Evolutionary conservation across 1,139 yeast species (phyloP).

Genomic region (Kluyveromyces marxianus): DNA sequence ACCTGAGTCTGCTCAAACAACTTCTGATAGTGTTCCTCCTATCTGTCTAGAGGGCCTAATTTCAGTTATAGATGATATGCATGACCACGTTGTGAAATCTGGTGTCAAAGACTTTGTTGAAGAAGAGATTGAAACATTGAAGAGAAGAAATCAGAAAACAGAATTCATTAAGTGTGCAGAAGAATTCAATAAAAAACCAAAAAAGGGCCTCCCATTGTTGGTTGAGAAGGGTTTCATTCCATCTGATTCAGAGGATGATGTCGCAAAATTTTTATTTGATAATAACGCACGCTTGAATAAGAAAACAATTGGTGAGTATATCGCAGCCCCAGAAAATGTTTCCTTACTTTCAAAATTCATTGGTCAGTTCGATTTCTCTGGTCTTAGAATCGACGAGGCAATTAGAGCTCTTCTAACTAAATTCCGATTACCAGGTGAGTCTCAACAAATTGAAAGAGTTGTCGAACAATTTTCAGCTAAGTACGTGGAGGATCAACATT

Average conservation of each 20-base stretch:
- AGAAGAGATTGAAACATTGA: slow-evolving; percentile 17
- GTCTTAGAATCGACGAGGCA: slow-evolving; percentile 86
- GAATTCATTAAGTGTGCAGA: slow-evolving; percentile 70
- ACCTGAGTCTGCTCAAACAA: slow-evolving; percentile 68
- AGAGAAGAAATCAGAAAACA: slow-evolving; percentile 52
- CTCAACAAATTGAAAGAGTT: slow-evolving; percentile 90
- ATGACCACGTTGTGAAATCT: slow-evolving; percentile 42
- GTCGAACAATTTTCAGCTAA: slow-evolving; percentile 81
- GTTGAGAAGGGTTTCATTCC: slow-evolving; percentile 58
- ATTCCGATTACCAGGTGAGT: slow-evolving; percentile 93
- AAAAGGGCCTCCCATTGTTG: slow-evolving; percentile 60
- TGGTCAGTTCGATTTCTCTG: slow-evolving; percentile 63
- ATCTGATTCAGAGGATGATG: slow-evolving; percentile 48
- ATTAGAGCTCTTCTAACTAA: slow-evolving; percentile 71
- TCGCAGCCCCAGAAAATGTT: slow-evolving; percentile 68
- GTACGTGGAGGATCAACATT: slow-evolving; percentile 56
- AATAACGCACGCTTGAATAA: slow-evolving; percentile 81
- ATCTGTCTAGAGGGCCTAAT: slow-evolving; percentile 84
- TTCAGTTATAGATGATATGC: slow-evolving; percentile 60
- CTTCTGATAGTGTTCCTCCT: slow-evolving; percentile 89
- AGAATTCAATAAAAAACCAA: slow-evolving; percentile 69
- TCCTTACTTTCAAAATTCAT: slow-evolving; percentile 60
- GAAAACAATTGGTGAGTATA: slow-evolving; percentile 74
- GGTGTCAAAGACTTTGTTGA: slow-evolving; percentile 17
- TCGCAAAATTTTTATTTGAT: slow-evolving; percentile 69